phyloP scores from a whole-genome alignment of 768 basidiomycete genomes.

The Coprinellus aureogranulatus region DNA sequence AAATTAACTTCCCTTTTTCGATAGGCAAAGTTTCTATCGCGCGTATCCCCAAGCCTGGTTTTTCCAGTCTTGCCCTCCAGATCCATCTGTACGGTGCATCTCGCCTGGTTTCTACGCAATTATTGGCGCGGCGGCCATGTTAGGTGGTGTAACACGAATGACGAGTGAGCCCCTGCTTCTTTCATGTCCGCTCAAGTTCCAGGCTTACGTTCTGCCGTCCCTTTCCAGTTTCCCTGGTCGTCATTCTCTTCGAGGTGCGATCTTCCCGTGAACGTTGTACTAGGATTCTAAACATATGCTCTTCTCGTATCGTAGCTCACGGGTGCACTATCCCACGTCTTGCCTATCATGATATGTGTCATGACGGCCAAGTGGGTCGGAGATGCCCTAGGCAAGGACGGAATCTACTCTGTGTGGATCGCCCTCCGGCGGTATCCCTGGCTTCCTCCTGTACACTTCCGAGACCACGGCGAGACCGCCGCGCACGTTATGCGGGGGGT shows the following conservation, averaged over 20 bases:
- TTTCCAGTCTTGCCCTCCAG: slow-evolving; percentile 70
- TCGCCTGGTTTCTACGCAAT: slow-evolving; percentile 78
- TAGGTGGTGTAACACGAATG: slow-evolving; percentile 76
- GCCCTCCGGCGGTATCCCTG: slow-evolving; percentile 69
- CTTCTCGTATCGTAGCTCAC: slow-evolving; percentile 48
- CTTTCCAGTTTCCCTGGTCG: slow-evolving; percentile 63
- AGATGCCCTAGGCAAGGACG: slow-evolving; percentile 66
- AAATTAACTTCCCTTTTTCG: slow-evolving; percentile 6
- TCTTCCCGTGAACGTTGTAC: background rate
- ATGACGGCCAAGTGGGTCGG: slow-evolving; percentile 78
- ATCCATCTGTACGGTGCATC: slow-evolving; percentile 64
- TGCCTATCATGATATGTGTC: slow-evolving; percentile 78
- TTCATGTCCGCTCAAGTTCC: background rate
- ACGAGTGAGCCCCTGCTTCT: slow-evolving; percentile 47
- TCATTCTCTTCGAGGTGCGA: slow-evolving; percentile 69
- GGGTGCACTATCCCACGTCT: slow-evolving; percentile 75
- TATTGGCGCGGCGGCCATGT: slow-evolving; percentile 72
- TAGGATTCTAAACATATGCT: background rate
- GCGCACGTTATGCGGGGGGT: slow-evolving; percentile 59
- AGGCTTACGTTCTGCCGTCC: background rate
- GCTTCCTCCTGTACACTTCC: slow-evolving; percentile 63
- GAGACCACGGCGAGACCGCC: slow-evolving; percentile 62
- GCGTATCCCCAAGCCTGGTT: slow-evolving; percentile 68
- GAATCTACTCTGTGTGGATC: slow-evolving; percentile 73
- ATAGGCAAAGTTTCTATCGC: slow-evolving; percentile 64